Base-by-base conservation (phyloP, 352 stramenopile genomes). In the Phytophthora foliorum region DNA sequence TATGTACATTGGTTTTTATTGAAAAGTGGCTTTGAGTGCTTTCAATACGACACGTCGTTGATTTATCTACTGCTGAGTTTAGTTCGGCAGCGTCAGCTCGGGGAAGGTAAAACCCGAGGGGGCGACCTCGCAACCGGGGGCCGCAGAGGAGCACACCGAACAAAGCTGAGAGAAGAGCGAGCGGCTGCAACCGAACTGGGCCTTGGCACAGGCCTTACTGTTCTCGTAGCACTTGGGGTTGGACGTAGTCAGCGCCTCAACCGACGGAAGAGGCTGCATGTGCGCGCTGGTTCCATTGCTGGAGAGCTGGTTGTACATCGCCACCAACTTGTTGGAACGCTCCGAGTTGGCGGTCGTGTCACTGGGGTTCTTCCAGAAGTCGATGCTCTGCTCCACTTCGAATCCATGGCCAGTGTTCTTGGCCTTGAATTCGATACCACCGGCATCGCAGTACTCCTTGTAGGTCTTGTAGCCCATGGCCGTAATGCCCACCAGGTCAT, bases 201-300 rank as follows among this genome's bases (percentile, higher is more conserved):
- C 57, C 6, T 21, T 72, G 1, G 79, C 84, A 46, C 88, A 95
- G 51, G 60, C 48, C 0, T 71, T 63, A n/a, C 41, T 80, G 77
- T 91, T 95, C 49, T 84, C 57, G 63, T 92, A 90, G 74, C 88
- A 95, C 48, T 78, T 63, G 17, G 82, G 82, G 62, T 91, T 90
- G 39, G 66, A 54, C 3, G 61, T 60, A 10, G 70, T 68, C 17
- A 92, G 55, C 2, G 24, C 55, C 4, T 69, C 58, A 27, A 86
- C 61, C 6, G 46, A 46, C 16, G 83, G 82, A 32, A 93, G 72
- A 14, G 65, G 67, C 24, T 55, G 55, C 84, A 92, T 91, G 44
- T 89, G 61, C 11, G 53, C 46, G 36, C 65, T 76, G 4, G 55
- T 58, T 25, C 67, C 71, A 32, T 54, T 73, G 34, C 67, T 49